Evolutionary conservation across 805 yeast species (phyloP), one percentile per base, ranked within the genome.

Genomic region (Wickerhamiella siamensis): DNA sequence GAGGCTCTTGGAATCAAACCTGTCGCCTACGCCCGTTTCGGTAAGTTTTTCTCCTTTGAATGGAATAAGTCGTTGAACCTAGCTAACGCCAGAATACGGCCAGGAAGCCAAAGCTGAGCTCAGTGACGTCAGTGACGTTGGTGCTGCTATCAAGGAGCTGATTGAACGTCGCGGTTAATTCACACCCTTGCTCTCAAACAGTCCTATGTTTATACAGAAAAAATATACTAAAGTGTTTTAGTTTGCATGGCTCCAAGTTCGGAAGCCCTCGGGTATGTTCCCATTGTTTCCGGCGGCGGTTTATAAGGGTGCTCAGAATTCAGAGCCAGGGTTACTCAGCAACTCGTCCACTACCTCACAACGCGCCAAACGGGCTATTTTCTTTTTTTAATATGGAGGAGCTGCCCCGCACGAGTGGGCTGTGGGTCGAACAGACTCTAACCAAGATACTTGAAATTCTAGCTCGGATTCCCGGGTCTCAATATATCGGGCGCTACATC

Each of bases 1-100:
- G 94, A 83, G 61, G 73, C 84, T 26, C 65, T 65, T 47, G 83
- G 83, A 39, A 74, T 78, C 42, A 68, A 77, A 39, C 94, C 94
- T 33, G 69, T 77, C 37, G 71, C 82, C 41, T 79, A 74, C 45
- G 82, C 87, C 31, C 74, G 94, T 58, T 77, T 77, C 47, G 83
- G 60, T 57, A 44, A 36, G 61, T 51, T 9, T 9, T 5, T 5
- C 4, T 15, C 6, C n/a, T 36, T 5, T 24, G 19, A 14, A 2
- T 10, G 3, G 14, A 5, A 9, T 12, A 15, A 15, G 15, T 33
- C 9, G 21, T 4, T 6, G 36, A 10, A 19, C 19, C 10, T 29
- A 5, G 21, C 35, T 31, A 38, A 31, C 40, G 48, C 15, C 41
- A 53, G 59, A 66, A 47, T 61, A 59, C 50, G 76, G 76, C 22